Evolutionary conservation across 805 yeast species (phyloP).

Genomic region (Lachancea nothofagi): DNA sequence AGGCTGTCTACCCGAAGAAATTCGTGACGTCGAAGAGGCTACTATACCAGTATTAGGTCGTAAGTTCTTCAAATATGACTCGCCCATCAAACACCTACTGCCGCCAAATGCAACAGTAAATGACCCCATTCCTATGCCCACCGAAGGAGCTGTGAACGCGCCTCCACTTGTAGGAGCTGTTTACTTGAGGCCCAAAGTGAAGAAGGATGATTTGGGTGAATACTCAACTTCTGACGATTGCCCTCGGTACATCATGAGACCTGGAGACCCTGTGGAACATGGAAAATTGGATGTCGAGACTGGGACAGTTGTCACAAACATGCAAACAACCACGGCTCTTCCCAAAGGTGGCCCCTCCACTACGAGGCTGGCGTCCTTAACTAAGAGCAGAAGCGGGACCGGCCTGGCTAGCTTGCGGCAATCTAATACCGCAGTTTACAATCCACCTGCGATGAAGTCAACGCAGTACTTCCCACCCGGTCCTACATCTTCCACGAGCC

Average conservation of each 20-base stretch:
- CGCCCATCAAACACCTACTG: constrained; percentile 76
- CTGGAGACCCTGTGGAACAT: constrained; percentile 37
- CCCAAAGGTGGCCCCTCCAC: constrained; percentile 23
- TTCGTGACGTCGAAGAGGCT: constrained; percentile 77
- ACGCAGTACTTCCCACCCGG: constrained; percentile 10
- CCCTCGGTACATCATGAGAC: constrained; percentile 41
- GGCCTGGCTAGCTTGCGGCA: constrained; percentile 19
- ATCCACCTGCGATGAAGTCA: constrained; percentile 14
- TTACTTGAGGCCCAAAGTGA: constrained; percentile 66
- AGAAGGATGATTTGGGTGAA: constrained; percentile 80
- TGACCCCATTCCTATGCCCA: constrained; percentile 79
- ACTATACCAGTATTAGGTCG: constrained; percentile 65
- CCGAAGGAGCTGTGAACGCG: constrained; percentile 74
- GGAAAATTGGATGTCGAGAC: constrained; percentile 30
- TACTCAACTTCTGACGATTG: constrained; percentile 47
- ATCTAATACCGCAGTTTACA: constrained; percentile 13
- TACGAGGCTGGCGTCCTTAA: constrained; percentile 17
- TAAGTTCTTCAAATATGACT: constrained; percentile 66
- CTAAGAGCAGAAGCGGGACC: constrained; percentile 15
- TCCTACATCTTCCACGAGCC: constrained; percentile 3
- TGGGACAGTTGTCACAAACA: constrained; percentile 26
- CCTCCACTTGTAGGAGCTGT: constrained; percentile 96
- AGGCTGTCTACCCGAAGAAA: constrained; percentile 96
- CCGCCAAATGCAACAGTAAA: constrained; percentile 66
- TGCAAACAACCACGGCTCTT: constrained; percentile 17